Evolutionary conservation across 2,329 filamentous ascomycete species (phyloP).

Genomic region (Chaetomiaceae sp.): DNA sequence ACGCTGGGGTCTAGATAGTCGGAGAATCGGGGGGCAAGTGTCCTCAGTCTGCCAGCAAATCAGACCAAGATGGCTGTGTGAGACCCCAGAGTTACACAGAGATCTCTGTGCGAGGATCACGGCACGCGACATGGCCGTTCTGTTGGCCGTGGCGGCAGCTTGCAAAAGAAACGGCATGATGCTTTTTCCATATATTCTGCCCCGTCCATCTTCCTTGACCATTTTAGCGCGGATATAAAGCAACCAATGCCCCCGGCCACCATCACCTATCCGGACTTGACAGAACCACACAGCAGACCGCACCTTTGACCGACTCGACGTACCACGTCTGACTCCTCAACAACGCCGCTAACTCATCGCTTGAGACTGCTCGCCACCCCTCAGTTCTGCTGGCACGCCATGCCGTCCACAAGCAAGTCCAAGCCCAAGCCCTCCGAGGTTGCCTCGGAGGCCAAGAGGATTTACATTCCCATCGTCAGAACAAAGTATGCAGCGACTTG

Average conservation of each 20-base stretch:
- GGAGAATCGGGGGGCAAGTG: slow-evolving; percentile 2
- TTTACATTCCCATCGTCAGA: slow-evolving; percentile 62
- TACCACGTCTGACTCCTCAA: not conserved
- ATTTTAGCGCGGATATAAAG: slow-evolving; percentile 15
- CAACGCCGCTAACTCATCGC: not conserved
- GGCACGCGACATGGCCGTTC: slow-evolving; percentile 6
- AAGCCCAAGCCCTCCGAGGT: slow-evolving; percentile 65
- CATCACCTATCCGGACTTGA: not conserved
- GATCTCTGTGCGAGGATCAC: slow-evolving; percentile 3
- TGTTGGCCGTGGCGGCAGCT: not conserved
- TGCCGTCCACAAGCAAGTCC: slow-evolving; percentile 43
- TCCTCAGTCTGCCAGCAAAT: not conserved
- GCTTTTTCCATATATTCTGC: not conserved
- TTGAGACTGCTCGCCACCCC: not conserved
- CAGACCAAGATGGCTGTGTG: slow-evolving; percentile 1
- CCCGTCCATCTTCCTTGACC: not conserved
- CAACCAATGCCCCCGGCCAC: slow-evolving; percentile 3
- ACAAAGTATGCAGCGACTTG: slow-evolving; percentile 51
- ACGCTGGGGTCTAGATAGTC: not conserved
- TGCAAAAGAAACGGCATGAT: not conserved
- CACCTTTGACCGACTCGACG: not conserved
- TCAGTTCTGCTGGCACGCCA: slow-evolving; percentile 29
- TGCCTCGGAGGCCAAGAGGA: slow-evolving; percentile 67
- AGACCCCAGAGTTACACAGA: slow-evolving; percentile 12
- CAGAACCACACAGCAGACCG: not conserved